Base-by-base conservation (phyloP, 2,329 filamentous ascomycete species). In the Helotiales sp. region DNA sequence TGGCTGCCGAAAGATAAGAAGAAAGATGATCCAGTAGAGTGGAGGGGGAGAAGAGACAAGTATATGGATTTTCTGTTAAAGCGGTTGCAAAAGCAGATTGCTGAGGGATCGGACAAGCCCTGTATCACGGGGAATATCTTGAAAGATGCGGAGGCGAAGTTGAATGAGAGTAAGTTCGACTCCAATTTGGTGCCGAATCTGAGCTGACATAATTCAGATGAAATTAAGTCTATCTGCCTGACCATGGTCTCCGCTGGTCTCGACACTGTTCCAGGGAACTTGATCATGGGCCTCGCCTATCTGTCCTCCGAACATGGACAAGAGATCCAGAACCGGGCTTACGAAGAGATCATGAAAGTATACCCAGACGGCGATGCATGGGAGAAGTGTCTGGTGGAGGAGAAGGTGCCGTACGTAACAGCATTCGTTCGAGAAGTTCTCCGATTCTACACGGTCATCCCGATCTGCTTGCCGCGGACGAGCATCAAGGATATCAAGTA, bases 211-310 rank as follows among this genome's bases (percentile, higher is more conserved):
- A 72, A 60, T 3, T 5, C 54, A 89, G 87, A 83, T 12, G 90
- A 93, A 71, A 80, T 93, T 50, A 91, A 89, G 72, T 90, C 88
- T 2, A 91, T 95, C 64, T 91, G 90, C 70, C 74, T 95, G 24
- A 91, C 89, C 24, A 92, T 93, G 83, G 87, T 93, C 0, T 89
- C 87, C 1, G 90, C 89, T 0, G 90, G 90, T 17, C 81, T 93
- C 15, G 90, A 95, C 69, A 95, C 90, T 0, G 87, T 95, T 1
- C 88, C 90, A 0, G 88, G 86, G 10, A 93, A 92, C 61, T 74
- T 93, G 9, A 87, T 91, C 67, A 91, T 91, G 87, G 86, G 87
- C 12, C 83, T 93, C 44, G 90, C 88, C 2, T 90, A 89, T 65
- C 80, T 95, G 2, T 82, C 87, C n/a, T 86, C 83, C 0, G 73